A percentile compares a stretch with the other conserved stretches of the same genome.
Conservation (phyloP, 164 flowering plant species). For the Stephania japonica region DNA sequence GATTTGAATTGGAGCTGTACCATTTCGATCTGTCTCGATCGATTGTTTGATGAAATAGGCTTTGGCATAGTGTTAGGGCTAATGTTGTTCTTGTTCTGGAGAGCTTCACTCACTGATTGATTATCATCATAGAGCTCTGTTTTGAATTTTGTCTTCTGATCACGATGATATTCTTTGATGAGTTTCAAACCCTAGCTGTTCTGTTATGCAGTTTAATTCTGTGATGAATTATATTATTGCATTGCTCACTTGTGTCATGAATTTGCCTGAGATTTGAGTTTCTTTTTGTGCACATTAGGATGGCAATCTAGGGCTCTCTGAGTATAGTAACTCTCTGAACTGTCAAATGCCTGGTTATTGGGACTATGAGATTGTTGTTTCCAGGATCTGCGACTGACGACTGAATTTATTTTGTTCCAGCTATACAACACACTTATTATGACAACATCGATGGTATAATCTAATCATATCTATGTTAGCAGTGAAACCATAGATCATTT, state of each 20-base stretch:
- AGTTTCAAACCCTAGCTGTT: not conserved
- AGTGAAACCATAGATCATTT: no score
- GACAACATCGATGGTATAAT: no score
- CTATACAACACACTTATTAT: not conserved
- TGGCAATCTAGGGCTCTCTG: not conserved
- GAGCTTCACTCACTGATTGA: not conserved
- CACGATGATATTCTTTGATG: not conserved
- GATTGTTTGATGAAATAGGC: not conserved
- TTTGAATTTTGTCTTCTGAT: not conserved
- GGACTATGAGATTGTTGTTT: not conserved
- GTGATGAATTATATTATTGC: not conserved
- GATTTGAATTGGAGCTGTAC: not conserved
- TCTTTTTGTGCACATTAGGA: not conserved
- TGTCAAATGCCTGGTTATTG: not conserved
- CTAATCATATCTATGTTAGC: no score
- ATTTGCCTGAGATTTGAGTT: not conserved
- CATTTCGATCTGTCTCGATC: not conserved
- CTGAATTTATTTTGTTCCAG: not conserved
- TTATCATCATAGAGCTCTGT: not conserved
- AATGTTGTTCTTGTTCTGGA: not conserved
- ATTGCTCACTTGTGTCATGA: not conserved
- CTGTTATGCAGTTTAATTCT: not conserved
- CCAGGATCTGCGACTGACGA: not conserved
- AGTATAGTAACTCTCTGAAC: constrained; percentile 1
- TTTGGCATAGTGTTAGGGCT: not conserved